These are phyloP conservation scores for Cymbopogon flexuosus DNA, from an alignment of 202 grass and related monocot species.

Conservation along the genomic window DNA sequence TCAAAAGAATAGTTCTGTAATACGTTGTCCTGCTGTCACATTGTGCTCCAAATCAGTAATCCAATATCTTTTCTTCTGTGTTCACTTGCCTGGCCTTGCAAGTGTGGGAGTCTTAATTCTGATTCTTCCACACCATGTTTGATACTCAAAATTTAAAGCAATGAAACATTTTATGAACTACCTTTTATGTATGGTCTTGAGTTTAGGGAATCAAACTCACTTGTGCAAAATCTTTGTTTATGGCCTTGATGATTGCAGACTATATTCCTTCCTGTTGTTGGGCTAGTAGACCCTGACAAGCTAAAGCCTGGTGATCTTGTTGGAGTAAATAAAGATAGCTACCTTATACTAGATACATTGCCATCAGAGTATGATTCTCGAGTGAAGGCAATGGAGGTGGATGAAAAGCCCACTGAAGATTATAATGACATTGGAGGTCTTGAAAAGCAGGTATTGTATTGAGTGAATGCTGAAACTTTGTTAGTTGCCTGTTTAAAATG, in stretches of 20 bases:
- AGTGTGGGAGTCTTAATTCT: not conserved
- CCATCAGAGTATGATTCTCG: constrained; percentile 85
- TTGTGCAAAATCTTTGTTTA: not conserved
- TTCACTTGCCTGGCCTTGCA: not conserved
- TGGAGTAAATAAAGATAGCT: constrained; percentile 86
- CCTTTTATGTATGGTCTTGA: not conserved
- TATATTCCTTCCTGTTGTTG: constrained; percentile 78
- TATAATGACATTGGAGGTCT: constrained; percentile 95
- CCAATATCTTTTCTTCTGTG: not conserved
- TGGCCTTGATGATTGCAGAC: constrained; percentile 42
- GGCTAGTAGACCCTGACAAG: constrained; percentile 77
- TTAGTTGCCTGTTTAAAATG: not conserved
- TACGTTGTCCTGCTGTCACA: not conserved
- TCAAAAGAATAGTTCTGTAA: not conserved
- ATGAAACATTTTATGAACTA: not conserved
- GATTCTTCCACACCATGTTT: not conserved
- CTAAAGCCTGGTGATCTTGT: constrained; percentile 90
- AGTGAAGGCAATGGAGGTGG: constrained; percentile 88
- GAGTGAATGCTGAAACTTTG: not conserved
- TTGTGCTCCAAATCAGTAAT: not conserved
- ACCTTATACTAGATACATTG: constrained; percentile 77
- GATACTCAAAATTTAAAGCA: not conserved
- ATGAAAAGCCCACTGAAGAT: constrained; percentile 87
- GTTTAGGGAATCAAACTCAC: not conserved
- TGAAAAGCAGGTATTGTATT: constrained; percentile 66